These are phyloP conservation scores for Neurospora sp. DNA, from an alignment of 495 filamentous ascomycete genomes.

Conservation along the genomic window DNA sequence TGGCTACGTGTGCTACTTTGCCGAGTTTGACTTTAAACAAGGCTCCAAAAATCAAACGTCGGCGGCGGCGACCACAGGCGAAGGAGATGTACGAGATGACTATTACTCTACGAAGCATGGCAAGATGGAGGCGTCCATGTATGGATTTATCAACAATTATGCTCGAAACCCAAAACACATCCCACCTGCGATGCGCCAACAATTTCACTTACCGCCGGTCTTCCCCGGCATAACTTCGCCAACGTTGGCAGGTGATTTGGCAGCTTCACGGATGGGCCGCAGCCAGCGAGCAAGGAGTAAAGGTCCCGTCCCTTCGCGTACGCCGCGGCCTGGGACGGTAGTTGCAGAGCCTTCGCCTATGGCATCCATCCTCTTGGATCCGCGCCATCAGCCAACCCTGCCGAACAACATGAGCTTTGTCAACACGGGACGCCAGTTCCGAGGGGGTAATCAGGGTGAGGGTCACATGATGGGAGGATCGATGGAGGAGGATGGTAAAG, in stretches of 20 bases:
- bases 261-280: constrained; percentile 37
- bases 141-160: constrained; percentile 89
- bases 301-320: constrained; percentile 9
- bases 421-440: constrained; percentile 27
- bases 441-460: constrained; percentile 31
- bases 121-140: constrained; percentile 94
- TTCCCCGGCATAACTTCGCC: constrained; percentile 64
- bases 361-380: constrained; percentile 72
- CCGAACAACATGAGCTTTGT: constrained; percentile 27
- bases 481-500: constrained; percentile 41
- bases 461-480: constrained; percentile 39
- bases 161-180: constrained; percentile 50
- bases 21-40: constrained; percentile 95
- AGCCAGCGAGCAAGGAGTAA: constrained; percentile 29
- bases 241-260: constrained; percentile 45
- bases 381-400: constrained; percentile 62
- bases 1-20: constrained; percentile 92
- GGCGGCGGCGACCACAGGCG: constrained; percentile 15
- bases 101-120: constrained; percentile 92
- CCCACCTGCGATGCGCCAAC: constrained; percentile 39
- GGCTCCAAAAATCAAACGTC: constrained; percentile 46
- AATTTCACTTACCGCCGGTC: constrained; percentile 70
- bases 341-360: constrained; percentile 42
- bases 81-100: constrained; percentile 64
- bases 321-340: constrained; percentile 24